Conservation (phyloP, 225 moss, liverwort and hornwort genomes). For the Marchantia paleacea region DNA sequence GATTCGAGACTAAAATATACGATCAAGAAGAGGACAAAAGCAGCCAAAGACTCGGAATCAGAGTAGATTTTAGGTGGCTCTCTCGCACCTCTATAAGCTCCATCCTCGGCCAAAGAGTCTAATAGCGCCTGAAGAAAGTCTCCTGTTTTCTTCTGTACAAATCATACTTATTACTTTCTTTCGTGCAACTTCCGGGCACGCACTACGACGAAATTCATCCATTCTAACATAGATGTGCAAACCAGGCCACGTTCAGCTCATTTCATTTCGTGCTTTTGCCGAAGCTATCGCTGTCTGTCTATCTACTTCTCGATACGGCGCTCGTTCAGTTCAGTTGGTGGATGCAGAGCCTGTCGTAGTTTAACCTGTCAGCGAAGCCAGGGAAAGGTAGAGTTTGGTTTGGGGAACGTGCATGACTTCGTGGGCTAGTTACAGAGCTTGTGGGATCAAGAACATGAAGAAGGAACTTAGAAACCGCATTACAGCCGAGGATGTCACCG, state of each 20-base stretch:
- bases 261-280: background rate
- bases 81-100: background rate
- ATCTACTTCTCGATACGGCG: background rate
- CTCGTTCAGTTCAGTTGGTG: background rate
- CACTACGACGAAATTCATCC: background rate
- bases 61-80: background rate
- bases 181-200: background rate
- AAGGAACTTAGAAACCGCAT: background rate
- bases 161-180: background rate
- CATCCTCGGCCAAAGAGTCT: background rate
- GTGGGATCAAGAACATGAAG: conserved; percentile 7
- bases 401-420: conserved; percentile 1
- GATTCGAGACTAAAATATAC: too few relatives aligned
- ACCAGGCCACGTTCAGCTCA: background rate
- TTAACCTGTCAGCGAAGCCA: background rate
- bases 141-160: background rate
- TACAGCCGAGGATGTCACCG: conserved; percentile 35
- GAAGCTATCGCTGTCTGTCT: background rate
- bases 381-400: background rate
- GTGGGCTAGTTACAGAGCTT: background rate
- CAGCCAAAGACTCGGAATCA: background rate
- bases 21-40: background rate
- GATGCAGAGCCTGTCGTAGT: background rate
- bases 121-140: background rate
- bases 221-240: background rate